These are phyloP conservation scores for Polyporus tsugae DNA, from an alignment of 1,284 basidiomycete species.

Conservation along the genomic window DNA sequence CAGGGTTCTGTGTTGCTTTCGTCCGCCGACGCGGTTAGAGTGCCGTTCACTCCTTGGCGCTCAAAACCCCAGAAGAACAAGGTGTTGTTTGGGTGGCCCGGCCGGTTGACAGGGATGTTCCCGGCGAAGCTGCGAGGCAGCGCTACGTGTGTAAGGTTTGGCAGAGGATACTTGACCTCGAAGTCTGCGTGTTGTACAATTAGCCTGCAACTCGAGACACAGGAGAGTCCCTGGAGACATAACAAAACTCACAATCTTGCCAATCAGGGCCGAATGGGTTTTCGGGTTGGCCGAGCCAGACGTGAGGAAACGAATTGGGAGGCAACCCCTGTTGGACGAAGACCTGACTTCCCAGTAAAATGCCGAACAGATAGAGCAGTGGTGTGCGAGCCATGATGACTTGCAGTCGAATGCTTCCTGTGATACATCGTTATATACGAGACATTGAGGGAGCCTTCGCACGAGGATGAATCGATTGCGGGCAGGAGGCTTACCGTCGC, in stretches of 20 bases:
- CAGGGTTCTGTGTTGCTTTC: slow-evolving; percentile 58
- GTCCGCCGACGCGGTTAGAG: slow-evolving; percentile 52
- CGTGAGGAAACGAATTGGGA: slow-evolving; percentile 33
- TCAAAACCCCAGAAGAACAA: slow-evolving; percentile 79
- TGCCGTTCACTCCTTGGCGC: slow-evolving; percentile 54
- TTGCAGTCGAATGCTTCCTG: background rate
- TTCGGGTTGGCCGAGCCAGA: slow-evolving; percentile 33
- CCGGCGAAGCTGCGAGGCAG: slow-evolving; percentile 69
- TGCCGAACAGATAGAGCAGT: background rate
- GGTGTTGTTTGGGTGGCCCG: slow-evolving; percentile 71
- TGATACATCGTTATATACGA: background rate
- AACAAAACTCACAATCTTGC: slow-evolving; percentile 40
- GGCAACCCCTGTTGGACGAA: slow-evolving; percentile 8
- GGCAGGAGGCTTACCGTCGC: background rate
- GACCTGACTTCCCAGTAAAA: background rate
- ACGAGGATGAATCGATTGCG: background rate
- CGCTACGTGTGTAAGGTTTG: slow-evolving; percentile 63
- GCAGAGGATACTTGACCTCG: slow-evolving; percentile 47
- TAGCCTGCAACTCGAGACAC: too few species aligned
- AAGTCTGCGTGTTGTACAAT: slow-evolving; percentile 26
- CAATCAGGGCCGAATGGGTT: slow-evolving; percentile 40
- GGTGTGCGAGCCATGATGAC: background rate
- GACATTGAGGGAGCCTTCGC: background rate
- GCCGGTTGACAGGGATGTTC: slow-evolving; percentile 68
- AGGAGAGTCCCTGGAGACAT: background rate